Conservation (phyloP, 306 rosid species). For the Sicyos baderoa region DNA sequence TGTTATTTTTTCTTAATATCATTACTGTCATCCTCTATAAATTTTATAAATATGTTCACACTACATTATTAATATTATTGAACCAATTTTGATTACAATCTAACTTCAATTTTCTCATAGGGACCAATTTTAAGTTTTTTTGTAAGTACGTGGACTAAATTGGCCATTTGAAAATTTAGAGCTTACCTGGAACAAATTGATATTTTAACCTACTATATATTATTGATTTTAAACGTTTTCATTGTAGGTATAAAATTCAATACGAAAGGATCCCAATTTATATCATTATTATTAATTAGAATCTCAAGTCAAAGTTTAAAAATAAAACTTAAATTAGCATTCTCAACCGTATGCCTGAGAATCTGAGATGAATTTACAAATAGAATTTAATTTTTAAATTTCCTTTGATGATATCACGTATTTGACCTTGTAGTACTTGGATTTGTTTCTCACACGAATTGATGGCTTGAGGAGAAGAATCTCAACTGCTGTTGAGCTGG, state of each 20-base stretch:
- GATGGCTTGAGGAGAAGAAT: constrained; percentile 92
- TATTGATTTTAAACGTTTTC: background rate
- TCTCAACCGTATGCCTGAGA: background rate
- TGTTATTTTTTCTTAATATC: too few relatives aligned
- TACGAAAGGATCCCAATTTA: background rate
- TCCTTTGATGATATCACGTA: background rate
- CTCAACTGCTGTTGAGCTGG: constrained; percentile 30
- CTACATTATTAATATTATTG: too few relatives aligned
- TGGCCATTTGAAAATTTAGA: too few relatives aligned
- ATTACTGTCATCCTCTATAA: too few relatives aligned
- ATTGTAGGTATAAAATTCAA: background rate
- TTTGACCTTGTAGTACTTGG: constrained; percentile 55
- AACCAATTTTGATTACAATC: too few relatives aligned
- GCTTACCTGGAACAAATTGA: too few relatives aligned
- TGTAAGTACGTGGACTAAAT: too few relatives aligned
- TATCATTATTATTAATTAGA: background rate
- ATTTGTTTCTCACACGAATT: constrained; percentile 73
- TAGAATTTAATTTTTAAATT: background rate
- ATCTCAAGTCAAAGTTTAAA: background rate
- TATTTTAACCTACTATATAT: too few relatives aligned
- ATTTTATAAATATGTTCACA: too few relatives aligned
- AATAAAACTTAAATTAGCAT: background rate
- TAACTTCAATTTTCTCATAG: too few relatives aligned
- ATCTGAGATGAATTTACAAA: background rate
- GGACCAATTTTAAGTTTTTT: too few relatives aligned